A percentile compares a stretch with the other conserved stretches of the same genome.
phyloP scores from a whole-genome alignment of 352 stramenopile species.

The Globisporangium alternatum region DNA sequence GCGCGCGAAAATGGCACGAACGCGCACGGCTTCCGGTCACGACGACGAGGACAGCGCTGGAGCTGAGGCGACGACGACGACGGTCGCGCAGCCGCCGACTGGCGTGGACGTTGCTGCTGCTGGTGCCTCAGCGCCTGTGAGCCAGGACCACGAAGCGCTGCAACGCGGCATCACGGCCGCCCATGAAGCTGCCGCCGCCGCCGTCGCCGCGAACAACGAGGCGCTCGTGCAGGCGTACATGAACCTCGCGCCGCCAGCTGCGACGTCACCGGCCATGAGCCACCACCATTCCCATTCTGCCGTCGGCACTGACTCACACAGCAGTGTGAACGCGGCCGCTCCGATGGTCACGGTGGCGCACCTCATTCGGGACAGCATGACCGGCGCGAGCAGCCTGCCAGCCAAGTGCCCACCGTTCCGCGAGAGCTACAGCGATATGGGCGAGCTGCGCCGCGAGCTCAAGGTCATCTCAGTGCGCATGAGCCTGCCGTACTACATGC shows the following conservation, averaged over 20 bases:
- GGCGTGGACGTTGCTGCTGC: neutral
- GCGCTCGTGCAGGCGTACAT: constrained; percentile 22
- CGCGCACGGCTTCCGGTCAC: neutral
- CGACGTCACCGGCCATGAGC: neutral
- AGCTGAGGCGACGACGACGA: neutral
- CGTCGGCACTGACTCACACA: neutral
- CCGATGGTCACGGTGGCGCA: constrained; percentile 2
- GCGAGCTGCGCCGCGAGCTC: constrained; percentile 64
- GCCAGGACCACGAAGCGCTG: constrained; percentile 3
- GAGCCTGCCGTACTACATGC: constrained; percentile 75
- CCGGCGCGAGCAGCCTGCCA: neutral
- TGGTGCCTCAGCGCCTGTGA: neutral
- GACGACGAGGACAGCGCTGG: constrained; percentile 5
- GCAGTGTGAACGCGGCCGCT: neutral
- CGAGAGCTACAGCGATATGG: constrained; percentile 75
- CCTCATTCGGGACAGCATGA: constrained; percentile 11
- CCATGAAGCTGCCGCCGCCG: constrained; percentile 11
- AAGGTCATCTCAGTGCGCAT: constrained; percentile 74
- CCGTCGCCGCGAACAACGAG: constrained; percentile 11
- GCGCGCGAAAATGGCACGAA: constrained; percentile 10
- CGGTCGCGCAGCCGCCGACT: neutral
- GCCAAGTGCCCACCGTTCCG: constrained; percentile 52
- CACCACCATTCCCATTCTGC: neutral
- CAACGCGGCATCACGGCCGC: constrained; percentile 7
- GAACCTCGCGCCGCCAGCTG: constrained; percentile 6